Percentiles rank a stretch among this genome's conserved stretches.
These are phyloP conservation scores for Trichosporon asahii DNA, from an alignment of 1,284 basidiomycete genomes.

Conservation along the genomic window DNA sequence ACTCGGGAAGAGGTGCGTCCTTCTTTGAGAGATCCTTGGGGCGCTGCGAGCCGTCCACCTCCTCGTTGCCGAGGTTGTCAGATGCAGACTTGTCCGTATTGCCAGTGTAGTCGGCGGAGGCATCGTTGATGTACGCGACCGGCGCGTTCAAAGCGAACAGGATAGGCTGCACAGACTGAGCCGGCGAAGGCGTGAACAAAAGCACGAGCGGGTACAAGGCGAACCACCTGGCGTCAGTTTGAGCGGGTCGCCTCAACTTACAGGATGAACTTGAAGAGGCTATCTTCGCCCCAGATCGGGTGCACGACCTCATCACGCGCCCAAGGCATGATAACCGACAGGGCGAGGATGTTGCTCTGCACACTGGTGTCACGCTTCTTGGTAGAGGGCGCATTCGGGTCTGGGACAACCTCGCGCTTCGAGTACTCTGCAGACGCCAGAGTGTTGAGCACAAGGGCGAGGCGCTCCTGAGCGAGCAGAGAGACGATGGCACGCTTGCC, in stretches of 20 bases:
- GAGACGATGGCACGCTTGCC: constrained; percentile 38
- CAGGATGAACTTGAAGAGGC: constrained; percentile 29
- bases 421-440: constrained; percentile 36
- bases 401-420: constrained; percentile 25
- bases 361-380: constrained; percentile 38
- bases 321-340: constrained; percentile 49
- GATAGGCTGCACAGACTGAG: constrained; percentile 39
- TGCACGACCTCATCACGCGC: constrained; percentile 44
- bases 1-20: constrained; percentile 18
- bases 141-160: constrained; percentile 47
- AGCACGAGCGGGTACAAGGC: constrained; percentile 42
- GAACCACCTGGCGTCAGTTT: constrained; percentile 33
- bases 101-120: constrained; percentile 11
- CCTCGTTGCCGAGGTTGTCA: constrained; percentile 14
- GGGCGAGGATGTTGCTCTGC: constrained; percentile 46
- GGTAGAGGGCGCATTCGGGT: constrained; percentile 23
- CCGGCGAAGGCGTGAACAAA: constrained; percentile 44
- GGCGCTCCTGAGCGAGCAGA: constrained; percentile 40
- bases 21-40: constrained; percentile 25
- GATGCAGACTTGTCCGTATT: not conserved
- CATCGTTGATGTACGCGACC: constrained; percentile 34
- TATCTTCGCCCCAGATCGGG: constrained; percentile 30
- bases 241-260: constrained; percentile 19
- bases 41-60: not conserved
- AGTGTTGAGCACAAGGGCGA: constrained; percentile 47